These are phyloP conservation scores for Phlyctochytrium planicorne DNA, from an alignment of 192 early-diverging fungal genomes.

Conservation along the genomic window DNA sequence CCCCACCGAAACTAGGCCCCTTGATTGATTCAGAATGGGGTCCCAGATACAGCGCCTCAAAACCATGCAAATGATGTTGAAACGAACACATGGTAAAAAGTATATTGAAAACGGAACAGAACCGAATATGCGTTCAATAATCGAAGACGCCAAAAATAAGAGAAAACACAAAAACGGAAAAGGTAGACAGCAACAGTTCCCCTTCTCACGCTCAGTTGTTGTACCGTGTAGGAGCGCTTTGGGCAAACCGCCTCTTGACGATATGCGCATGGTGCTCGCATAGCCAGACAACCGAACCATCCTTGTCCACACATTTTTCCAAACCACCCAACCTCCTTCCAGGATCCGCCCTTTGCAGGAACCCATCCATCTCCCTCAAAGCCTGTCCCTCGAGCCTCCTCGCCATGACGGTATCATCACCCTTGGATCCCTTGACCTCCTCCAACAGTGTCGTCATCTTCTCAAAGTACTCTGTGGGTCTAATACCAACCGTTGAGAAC, in stretches of 20 bases:
- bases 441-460: background rate
- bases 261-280: slow-evolving; percentile 3
- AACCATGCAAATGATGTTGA: too few species aligned
- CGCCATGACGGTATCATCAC: background rate
- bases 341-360: background rate
- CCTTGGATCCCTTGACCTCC: background rate
- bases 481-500: background rate
- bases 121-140: too few species aligned
- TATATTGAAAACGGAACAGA: too few species aligned
- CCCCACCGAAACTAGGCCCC: too few species aligned
- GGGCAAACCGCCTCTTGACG: background rate
- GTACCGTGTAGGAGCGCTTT: too few species aligned
- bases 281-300: slow-evolving; percentile 4
- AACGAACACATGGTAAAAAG: too few species aligned
- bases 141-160: too few species aligned
- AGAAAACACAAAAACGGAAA: too few species aligned
- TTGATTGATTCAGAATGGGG: too few species aligned
- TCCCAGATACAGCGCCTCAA: too few species aligned
- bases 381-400: slow-evolving; percentile 3
- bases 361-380: background rate
- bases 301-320: background rate
- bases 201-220: too few species aligned
- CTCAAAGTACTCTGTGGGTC: slow-evolving; percentile 7
- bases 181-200: too few species aligned
- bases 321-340: slow-evolving; percentile 6